Conservation (phyloP, 2,329 filamentous ascomycete genomes). For the Pseudocercospora macadamiae region DNA sequence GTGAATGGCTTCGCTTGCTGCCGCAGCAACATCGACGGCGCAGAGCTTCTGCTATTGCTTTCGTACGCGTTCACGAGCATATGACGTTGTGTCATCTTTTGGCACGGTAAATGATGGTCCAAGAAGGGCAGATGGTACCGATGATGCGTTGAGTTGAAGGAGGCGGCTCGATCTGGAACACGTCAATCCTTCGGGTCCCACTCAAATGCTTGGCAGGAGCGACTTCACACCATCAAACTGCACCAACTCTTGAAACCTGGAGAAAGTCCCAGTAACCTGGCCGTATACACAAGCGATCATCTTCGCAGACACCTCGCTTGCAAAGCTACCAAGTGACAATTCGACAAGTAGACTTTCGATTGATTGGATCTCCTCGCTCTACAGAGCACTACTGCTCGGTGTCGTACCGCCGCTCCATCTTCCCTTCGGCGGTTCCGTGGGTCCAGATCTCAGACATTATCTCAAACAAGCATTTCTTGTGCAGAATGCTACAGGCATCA, state of each 20-base stretch:
- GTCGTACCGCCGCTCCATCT: not conserved
- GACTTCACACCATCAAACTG: not conserved
- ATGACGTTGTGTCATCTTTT: not conserved
- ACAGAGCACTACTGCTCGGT: not conserved
- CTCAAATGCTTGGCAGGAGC: not conserved
- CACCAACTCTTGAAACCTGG: slow-evolving; percentile 1
- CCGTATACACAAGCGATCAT: not conserved
- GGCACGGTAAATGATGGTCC: not conserved
- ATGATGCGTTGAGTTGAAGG: slow-evolving; percentile 4
- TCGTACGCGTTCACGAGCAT: not conserved
- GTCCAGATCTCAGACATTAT: not conserved
- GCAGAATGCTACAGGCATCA: not conserved
- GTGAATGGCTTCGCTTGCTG: slow-evolving; percentile 12
- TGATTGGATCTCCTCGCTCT: not conserved
- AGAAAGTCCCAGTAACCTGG: not conserved
- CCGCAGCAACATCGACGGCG: not conserved
- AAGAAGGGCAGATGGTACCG: not conserved
- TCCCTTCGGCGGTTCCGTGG: not conserved
- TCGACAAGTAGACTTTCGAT: not conserved
- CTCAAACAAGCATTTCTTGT: not conserved
- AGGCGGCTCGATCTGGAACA: slow-evolving; percentile 1
- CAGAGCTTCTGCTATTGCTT: slow-evolving; percentile 1
- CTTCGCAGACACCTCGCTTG: not conserved
- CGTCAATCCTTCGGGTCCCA: not conserved
- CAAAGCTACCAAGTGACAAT: not conserved